Conservation (phyloP, 1,284 basidiomycete species). For the Malassezia sp. region DNA sequence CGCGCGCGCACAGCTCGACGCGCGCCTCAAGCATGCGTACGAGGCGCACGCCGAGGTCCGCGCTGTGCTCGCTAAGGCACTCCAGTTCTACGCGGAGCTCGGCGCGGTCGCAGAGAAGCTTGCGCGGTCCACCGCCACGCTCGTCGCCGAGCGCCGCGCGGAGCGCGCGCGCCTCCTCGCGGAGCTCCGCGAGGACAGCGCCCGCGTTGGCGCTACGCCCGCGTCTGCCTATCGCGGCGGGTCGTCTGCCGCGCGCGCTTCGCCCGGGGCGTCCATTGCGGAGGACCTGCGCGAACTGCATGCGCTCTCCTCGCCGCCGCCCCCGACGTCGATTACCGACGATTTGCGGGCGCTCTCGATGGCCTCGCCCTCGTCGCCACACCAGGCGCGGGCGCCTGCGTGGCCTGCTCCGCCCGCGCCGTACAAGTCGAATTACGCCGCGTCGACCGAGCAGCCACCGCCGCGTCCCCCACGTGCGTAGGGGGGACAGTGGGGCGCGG, state of each 20-base stretch:
- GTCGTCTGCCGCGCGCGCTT: background rate
- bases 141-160: constrained; percentile 8
- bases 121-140: background rate
- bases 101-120: constrained; percentile 31
- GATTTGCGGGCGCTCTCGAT: background rate
- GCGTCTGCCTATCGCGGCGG: background rate
- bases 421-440: background rate
- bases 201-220: background rate
- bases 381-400: background rate
- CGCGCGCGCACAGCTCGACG: constrained; percentile 61
- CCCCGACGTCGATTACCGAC: background rate
- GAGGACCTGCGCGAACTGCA: constrained; percentile 11
- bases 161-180: constrained; percentile 1
- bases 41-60: constrained; percentile 76
- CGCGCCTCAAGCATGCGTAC: constrained; percentile 61
- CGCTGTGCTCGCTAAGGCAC: constrained; percentile 72
- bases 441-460: background rate
- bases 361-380: background rate
- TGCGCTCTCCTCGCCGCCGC: background rate
- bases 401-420: constrained; percentile 4
- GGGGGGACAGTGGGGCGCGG: too few species aligned
- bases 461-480: constrained; percentile 12
- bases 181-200: background rate
- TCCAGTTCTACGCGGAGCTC: constrained; percentile 78
- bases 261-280: background rate